Base-by-base conservation (phyloP, 2,329 filamentous ascomycete genomes). In the Myriosclerotinia scirpicola region DNA sequence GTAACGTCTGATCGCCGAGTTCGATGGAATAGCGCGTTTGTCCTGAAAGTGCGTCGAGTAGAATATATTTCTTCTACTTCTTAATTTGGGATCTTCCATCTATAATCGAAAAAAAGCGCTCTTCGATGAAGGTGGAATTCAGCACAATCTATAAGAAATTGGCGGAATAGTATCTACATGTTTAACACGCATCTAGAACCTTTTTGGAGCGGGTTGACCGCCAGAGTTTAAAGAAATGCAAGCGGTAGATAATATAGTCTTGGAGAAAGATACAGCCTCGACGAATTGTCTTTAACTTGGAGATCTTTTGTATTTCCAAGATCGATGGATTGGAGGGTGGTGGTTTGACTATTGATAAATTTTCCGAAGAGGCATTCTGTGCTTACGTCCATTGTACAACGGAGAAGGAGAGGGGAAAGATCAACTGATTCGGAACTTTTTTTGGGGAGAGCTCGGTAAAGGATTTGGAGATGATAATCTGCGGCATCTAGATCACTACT, bases 281-380 rank as follows among this genome's bases (percentile, higher is more conserved):
- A 76, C 74, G 67, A 81, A 81, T 26, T 77, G 75, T 73, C 78
- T 40, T 72, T 67, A 11, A 66, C 46, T 26, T 69, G 68, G 0
- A 54, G 20, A 30, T 72, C 69, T 6, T 66, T 65, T 3, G 52
- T 67, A 36, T 70, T 71, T 1, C 67, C 70, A 0, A 69, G 70
- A 44, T 72, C 50, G 46, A 70, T 58, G 6, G 71, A 74, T 40
- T 75, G 68, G 0, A 77, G 70, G 22, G 79, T 80, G 36, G 83
- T 73, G 36, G 80, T 81, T 64, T 81, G 79, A 42, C 54, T 73
- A 40, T 76, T 70, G 14, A 75, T 70, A 30, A 79, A 81, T 68
- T 83, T 77, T 20, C 85, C 85, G 64, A 87, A 85, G 3, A 88
- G 76, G 66, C 87, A 83, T 52, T 83, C 82, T 0, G 84, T 87